Conservation (phyloP, 2,329 filamentous ascomycete genomes). For the Xylariaceae sp. region DNA sequence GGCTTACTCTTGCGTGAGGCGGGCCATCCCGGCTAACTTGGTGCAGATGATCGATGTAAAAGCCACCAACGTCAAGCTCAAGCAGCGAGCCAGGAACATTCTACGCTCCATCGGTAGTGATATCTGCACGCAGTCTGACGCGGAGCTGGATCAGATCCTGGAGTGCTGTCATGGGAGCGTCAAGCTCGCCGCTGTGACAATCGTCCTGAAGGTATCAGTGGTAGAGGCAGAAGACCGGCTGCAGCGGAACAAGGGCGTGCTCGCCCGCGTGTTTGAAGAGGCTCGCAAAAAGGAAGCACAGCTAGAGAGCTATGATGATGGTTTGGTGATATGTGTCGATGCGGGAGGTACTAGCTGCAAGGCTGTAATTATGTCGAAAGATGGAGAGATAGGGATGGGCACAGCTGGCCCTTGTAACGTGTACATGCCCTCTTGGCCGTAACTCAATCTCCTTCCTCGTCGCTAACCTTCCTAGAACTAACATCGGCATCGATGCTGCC, state of each 20-base stretch:
- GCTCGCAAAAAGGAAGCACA: not conserved
- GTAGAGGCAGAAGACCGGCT: conserved; percentile 16
- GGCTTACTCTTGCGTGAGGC: not conserved
- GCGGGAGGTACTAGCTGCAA: conserved; percentile 25
- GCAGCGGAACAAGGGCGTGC: conserved; percentile 9
- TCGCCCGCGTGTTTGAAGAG: conserved; percentile 16
- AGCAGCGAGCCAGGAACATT: conserved; percentile 24
- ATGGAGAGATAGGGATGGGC: conserved; percentile 19
- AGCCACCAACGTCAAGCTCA: conserved; percentile 23
- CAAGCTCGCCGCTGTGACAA: conserved; percentile 15
- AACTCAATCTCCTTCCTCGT: not conserved
- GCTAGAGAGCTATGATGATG: not conserved
- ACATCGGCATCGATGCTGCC: not conserved
- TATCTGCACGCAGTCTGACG: conserved; percentile 14
- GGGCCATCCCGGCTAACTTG: not conserved
- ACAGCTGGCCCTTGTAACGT: conserved; percentile 18
- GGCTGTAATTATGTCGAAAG: conserved; percentile 20
- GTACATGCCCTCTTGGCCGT: not conserved
- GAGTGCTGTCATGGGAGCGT: conserved; percentile 15
- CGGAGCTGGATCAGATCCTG: conserved; percentile 11
- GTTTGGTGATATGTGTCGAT: conserved; percentile 19
- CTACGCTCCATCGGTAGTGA: conserved; percentile 10
- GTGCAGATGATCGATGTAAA: conserved; percentile 25
- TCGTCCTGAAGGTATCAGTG: conserved; percentile 11
- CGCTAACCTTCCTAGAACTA: conserved; percentile 14